A percentile compares a stretch with the other conserved stretches of the same genome.
Evolutionary conservation across 495 filamentous ascomycete species (phyloP).

Genomic region (Filosporella fistucella): DNA sequence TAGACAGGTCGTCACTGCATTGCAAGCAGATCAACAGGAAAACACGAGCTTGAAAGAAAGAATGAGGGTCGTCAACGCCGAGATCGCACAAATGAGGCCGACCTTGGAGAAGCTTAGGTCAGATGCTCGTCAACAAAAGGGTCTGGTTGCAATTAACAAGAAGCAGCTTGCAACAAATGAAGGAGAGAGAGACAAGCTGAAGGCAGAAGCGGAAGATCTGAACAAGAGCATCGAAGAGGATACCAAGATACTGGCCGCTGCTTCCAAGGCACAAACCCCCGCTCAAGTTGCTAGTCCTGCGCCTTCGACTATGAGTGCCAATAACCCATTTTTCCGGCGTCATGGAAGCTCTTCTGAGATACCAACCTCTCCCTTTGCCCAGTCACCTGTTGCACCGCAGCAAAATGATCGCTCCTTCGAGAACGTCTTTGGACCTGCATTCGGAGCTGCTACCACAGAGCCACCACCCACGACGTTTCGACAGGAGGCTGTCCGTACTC

Average conservation of each 20-base stretch:
- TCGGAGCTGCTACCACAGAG: constrained; percentile 40
- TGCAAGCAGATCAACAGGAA: constrained; percentile 85
- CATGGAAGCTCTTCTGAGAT: constrained; percentile 64
- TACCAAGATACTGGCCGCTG: constrained; percentile 33
- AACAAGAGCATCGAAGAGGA: constrained; percentile 57
- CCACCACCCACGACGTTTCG: constrained; percentile 62
- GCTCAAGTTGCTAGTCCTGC: constrained; percentile 60
- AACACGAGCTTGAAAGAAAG: constrained; percentile 82
- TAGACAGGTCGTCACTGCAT: constrained; percentile 62
- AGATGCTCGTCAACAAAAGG: constrained; percentile 90
- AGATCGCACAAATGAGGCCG: constrained; percentile 77
- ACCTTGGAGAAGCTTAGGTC: constrained; percentile 86
- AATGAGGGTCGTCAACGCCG: constrained; percentile 75
- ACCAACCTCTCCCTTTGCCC: constrained; percentile 45
- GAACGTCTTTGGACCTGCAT: constrained; percentile 80
- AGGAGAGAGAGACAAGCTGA: constrained; percentile 77
- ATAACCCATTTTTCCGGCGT: constrained; percentile 87
- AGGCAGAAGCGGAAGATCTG: constrained; percentile 67
- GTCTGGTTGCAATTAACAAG: constrained; percentile 93
- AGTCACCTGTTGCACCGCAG: constrained; percentile 34
- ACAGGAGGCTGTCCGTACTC: constrained; percentile 36
- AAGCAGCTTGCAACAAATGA: constrained; percentile 92
- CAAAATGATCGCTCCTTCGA: constrained; percentile 73
- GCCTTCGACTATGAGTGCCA: constrained; percentile 68
- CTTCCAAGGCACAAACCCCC: constrained; percentile 30